Conservation (phyloP, 2,329 filamentous ascomycete species). For the Chalaropsis ovoidea region DNA sequence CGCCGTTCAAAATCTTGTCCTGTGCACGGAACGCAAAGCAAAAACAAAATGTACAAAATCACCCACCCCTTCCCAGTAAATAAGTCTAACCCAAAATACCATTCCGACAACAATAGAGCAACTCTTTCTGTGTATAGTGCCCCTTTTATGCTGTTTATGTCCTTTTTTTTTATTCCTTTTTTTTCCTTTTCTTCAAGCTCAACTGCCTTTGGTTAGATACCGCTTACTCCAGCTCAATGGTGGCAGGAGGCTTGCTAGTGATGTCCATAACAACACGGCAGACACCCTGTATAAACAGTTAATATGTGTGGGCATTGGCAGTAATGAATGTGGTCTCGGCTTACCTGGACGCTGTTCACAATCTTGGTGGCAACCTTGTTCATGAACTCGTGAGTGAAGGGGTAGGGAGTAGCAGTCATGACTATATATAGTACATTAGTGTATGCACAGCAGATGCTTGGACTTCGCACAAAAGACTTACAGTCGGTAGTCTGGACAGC, state of each 20-base stretch:
- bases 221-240: slow-evolving; percentile 61
- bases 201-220: not conserved
- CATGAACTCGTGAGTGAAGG: slow-evolving; percentile 56
- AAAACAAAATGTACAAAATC: slow-evolving; percentile 15
- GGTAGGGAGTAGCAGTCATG: slow-evolving; percentile 64
- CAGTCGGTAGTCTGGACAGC: slow-evolving; percentile 37
- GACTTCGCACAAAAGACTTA: slow-evolving; percentile 12
- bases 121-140: not conserved
- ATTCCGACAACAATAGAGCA: not conserved
- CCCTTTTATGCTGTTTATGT: not conserved
- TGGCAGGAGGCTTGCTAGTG: slow-evolving; percentile 57
- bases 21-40: not conserved
- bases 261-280: slow-evolving; percentile 33
- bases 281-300: slow-evolving; percentile 52
- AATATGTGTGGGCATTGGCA: slow-evolving; percentile 38
- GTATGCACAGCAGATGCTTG: not conserved
- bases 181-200: not conserved
- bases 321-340: slow-evolving; percentile 47
- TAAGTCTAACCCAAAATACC: slow-evolving; percentile 15
- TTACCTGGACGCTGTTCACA: slow-evolving; percentile 49
- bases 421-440: slow-evolving; percentile 31
- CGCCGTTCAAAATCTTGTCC: not conserved
- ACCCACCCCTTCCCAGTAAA: slow-evolving; percentile 2
- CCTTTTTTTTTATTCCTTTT: not conserved
- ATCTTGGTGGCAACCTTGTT: slow-evolving; percentile 56